These are phyloP conservation scores for Solanum hybrid DNA, from an alignment of 305 asterid species.

Conservation along the genomic window DNA sequence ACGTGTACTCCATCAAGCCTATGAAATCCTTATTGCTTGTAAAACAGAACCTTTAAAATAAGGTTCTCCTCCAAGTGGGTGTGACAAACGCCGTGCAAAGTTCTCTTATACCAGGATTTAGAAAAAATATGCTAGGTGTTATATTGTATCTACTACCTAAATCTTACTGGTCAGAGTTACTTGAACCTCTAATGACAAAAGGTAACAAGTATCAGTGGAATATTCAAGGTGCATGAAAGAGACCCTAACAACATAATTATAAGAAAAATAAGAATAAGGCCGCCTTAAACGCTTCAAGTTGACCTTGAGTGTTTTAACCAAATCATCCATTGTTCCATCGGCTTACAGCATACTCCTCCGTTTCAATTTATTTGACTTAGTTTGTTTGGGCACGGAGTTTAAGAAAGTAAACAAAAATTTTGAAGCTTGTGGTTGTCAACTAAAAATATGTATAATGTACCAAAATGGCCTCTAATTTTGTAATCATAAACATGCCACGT, in stretches of 20 bases:
- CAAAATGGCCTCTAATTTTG: neutral
- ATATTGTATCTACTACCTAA: neutral
- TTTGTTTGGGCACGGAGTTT: neutral
- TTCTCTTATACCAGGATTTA: neutral
- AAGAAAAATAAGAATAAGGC: neutral
- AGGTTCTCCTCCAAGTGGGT: neutral
- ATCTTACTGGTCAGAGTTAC: neutral
- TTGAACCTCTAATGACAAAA: neutral
- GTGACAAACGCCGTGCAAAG: neutral
- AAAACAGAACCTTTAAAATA: neutral
- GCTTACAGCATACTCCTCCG: neutral
- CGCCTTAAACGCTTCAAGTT: neutral
- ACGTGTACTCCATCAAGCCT: neutral
- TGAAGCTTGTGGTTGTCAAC: neutral
- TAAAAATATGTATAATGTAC: neutral
- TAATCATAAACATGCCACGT: neutral
- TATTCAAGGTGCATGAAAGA: neutral
- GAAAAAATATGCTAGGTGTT: neutral
- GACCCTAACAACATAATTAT: neutral
- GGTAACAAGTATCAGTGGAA: neutral
- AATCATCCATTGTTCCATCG: neutral
- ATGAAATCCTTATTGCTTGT: neutral
- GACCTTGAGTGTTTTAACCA: neutral
- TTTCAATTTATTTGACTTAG: neutral
- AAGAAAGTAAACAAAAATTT: neutral